Percentiles rank a stretch among this genome's conserved stretches.
These are phyloP conservation scores for Ochetophila trinervis DNA, from an alignment of 306 rosid species.

Conservation along the genomic window DNA sequence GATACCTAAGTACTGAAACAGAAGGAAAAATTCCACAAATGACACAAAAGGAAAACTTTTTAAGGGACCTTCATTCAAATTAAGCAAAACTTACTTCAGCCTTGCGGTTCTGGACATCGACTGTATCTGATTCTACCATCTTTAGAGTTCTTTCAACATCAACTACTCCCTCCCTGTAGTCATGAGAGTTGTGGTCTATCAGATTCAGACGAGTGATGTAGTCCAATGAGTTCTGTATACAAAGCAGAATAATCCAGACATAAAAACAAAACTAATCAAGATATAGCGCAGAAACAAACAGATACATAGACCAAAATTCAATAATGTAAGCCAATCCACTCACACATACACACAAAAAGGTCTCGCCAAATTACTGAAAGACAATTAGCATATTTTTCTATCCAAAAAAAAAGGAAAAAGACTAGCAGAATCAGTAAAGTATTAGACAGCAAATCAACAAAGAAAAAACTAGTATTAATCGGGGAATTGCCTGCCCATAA, in stretches of 20 bases:
- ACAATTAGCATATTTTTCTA: too few species aligned
- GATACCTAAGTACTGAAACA: slow-evolving; percentile 60
- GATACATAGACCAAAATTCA: neutral
- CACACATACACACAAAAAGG: neutral
- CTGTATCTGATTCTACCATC: slow-evolving; percentile 48
- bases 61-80: neutral
- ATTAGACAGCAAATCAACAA: too few species aligned
- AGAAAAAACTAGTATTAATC: too few species aligned
- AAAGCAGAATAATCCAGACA: slow-evolving; percentile 18
- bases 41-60: slow-evolving; percentile 8
- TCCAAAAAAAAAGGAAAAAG: too few species aligned
- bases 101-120: slow-evolving; percentile 33
- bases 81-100: slow-evolving; percentile 51
- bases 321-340: neutral
- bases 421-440: too few species aligned
- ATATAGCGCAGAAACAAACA: neutral
- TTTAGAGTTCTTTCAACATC: slow-evolving; percentile 66
- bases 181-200: slow-evolving; percentile 44
- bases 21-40: slow-evolving; percentile 35
- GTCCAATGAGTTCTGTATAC: slow-evolving; percentile 52
- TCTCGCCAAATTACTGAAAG: neutral
- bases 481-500: too few species aligned
- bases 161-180: slow-evolving; percentile 46
- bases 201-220: slow-evolving; percentile 34
- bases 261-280: neutral